phyloP scores from a whole-genome alignment of 2,329 filamentous ascomycete species.

The Zasmidium angulare region DNA sequence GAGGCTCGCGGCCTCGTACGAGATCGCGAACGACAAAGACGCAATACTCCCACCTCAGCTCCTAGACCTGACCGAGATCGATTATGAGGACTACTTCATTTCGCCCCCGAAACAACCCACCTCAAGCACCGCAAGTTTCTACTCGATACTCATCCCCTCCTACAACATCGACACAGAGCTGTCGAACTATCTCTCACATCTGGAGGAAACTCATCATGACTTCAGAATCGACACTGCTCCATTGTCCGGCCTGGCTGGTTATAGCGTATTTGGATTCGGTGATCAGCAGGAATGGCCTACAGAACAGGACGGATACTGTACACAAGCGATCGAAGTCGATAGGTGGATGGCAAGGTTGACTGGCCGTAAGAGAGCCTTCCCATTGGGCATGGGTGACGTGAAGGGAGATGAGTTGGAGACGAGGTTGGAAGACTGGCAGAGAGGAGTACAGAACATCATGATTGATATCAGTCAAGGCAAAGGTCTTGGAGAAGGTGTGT shows the following conservation, averaged over 20 bases:
- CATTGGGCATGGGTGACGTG: conserved; percentile 82
- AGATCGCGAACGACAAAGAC: conserved; percentile 37
- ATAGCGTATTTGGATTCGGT: conserved; percentile 91
- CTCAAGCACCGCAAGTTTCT: conserved; percentile 64
- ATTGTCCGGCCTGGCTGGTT: conserved; percentile 73
- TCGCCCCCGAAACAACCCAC: conserved; percentile 68
- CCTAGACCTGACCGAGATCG: conserved; percentile 78
- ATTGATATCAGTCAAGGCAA: conserved; percentile 55
- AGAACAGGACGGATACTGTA: conserved; percentile 87
- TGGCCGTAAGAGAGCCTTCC: conserved; percentile 79
- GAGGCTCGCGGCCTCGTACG: conserved; percentile 60
- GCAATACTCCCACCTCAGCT: conserved; percentile 60
- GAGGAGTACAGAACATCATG: conserved; percentile 72
- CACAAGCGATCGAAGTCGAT: conserved; percentile 85
- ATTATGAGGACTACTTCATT: conserved; percentile 92
- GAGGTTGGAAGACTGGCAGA: conserved; percentile 73
- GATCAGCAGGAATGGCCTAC: conserved; percentile 90
- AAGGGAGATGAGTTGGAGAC: conserved; percentile 63
- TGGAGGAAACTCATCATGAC: conserved; percentile 92
- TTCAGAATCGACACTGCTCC: conserved; percentile 93
- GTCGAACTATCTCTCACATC: conserved; percentile 80
- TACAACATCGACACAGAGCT: conserved; percentile 96
- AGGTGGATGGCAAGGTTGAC: conserved; percentile 98
- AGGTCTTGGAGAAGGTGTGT: conserved; percentile 64
- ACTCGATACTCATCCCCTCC: conserved; percentile 80